These are phyloP conservation scores for Takashimella tepidaria DNA, from an alignment of 1,284 basidiomycete species.

Conservation along the genomic window DNA sequence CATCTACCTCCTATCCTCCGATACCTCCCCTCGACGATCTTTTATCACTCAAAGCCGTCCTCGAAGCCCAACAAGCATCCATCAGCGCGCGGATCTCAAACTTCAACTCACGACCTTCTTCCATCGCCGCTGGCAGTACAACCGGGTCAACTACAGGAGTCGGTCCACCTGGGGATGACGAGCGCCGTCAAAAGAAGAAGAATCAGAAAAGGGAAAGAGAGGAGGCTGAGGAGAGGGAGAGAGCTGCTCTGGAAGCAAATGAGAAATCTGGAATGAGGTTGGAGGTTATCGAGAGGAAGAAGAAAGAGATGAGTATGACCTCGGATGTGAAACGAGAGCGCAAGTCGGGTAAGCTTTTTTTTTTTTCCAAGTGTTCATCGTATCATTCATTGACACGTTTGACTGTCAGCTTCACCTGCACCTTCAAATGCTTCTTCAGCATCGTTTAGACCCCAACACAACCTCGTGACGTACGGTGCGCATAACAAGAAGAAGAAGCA, in stretches of 20 bases:
- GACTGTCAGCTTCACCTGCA: slow-evolving; percentile 32
- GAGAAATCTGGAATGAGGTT: slow-evolving; percentile 25
- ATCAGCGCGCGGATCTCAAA: slow-evolving; percentile 60
- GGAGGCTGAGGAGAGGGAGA: slow-evolving; percentile 56
- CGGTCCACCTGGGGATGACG: slow-evolving; percentile 52
- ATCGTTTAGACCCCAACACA: slow-evolving; percentile 22
- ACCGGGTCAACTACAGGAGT: slow-evolving; percentile 3
- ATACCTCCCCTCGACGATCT: slow-evolving; percentile 69
- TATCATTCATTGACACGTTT: slow-evolving; percentile 1
- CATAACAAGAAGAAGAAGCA: slow-evolving; percentile 79
- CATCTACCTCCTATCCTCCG: slow-evolving; percentile 42
- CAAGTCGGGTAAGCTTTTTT: slow-evolving; percentile 27
- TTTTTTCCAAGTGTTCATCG: not conserved
- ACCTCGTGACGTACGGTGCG: slow-evolving; percentile 30
- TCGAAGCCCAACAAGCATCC: slow-evolving; percentile 55
- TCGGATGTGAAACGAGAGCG: slow-evolving; percentile 37
- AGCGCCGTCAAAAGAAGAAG: slow-evolving; percentile 57
- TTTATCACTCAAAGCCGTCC: slow-evolving; percentile 58
- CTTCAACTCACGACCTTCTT: slow-evolving; percentile 62
- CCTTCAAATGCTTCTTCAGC: slow-evolving; percentile 37
- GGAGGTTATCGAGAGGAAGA: slow-evolving; percentile 29
- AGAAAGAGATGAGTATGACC: slow-evolving; percentile 8
- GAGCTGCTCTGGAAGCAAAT: slow-evolving; percentile 46
- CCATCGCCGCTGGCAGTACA: slow-evolving; percentile 46
- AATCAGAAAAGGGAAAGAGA: slow-evolving; percentile 60